Evolutionary conservation across 176 grass and related monocot genomes (phyloP), one percentile per base, ranked within the genome.

Genomic region (Oryza rufipogon): DNA sequence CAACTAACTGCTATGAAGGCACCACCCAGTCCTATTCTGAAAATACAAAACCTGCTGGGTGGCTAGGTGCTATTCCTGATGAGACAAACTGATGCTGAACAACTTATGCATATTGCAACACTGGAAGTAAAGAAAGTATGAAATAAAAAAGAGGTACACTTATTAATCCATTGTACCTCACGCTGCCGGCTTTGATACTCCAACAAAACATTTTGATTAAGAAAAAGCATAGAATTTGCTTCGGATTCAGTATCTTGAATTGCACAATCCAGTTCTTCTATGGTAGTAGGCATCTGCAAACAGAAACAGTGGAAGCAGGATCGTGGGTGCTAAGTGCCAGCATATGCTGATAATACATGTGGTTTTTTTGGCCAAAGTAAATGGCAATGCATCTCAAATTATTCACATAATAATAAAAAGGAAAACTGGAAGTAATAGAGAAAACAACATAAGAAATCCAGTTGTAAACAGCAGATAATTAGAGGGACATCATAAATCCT

Each of bases 141-240:
- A 7, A 74, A 38, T 86, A 39, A 54, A 39, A 54, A 74, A 9
- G 41, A 41, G 14, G 6, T 20, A 52, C 17, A 74, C 3, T 42
- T 6, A 7, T 34, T 26, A 22, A 70, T 2, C 49, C 58, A 26
- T 19, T 67, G 71, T 87, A 98, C 96, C 93, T 98, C 86, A n/a
- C 15, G 72, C 60, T 98, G 85, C 60, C 91, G 83, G 44, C 22
- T 90, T 86, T 98, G 93, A 87, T 93, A 98, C 85, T 98, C 96
- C 75, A 93, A 80, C 77, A 98, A 83, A 82, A 98, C 87, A 44
- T 98, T 98, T 80, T 95, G 89, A 75, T 95, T 98, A 74, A 98
- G 89, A 90, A 93, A 94, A 41, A 98, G 63, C 92, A 98, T 95
- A 46, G 91, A 95, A 86, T 95, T 98, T 67, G 96, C 96, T 90